Percentiles rank a stretch among this genome's conserved stretches.
phyloP scores from a whole-genome alignment of 768 basidiomycete species.

The Mycena amicta region DNA sequence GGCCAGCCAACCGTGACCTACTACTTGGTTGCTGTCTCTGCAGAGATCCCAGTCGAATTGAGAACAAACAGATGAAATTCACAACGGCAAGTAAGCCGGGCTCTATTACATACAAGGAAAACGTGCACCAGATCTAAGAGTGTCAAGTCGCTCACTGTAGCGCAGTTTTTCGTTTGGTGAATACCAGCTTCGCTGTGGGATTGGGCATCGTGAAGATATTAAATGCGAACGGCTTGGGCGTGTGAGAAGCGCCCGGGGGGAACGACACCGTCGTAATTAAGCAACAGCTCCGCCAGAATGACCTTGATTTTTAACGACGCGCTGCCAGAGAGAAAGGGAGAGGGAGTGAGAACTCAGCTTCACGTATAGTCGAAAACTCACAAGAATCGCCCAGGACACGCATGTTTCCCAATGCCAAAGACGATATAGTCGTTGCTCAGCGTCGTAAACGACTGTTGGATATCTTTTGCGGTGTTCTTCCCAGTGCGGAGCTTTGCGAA shows the following conservation, averaged over 20 bases:
- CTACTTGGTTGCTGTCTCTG: too few species aligned
- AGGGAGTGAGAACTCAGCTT: too few species aligned
- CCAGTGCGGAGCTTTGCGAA: slow-evolving; percentile 20
- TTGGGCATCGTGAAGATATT: slow-evolving; percentile 17
- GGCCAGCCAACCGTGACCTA: not conserved
- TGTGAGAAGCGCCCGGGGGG: slow-evolving; percentile 10
- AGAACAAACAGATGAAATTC: too few species aligned
- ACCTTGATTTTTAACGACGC: slow-evolving; percentile 20
- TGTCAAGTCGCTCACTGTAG: too few species aligned
- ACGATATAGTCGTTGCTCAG: slow-evolving; percentile 23
- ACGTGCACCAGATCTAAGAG: too few species aligned
- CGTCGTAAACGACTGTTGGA: slow-evolving; percentile 14
- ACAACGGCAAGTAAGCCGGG: too few species aligned
- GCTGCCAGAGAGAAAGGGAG: slow-evolving; percentile 2
- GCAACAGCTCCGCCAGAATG: slow-evolving; percentile 14
- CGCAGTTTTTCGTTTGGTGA: too few species aligned
- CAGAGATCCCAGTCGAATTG: too few species aligned
- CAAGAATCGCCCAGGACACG: slow-evolving; percentile 17
- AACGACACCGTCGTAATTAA: slow-evolving; percentile 17
- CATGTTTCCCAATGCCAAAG: slow-evolving; percentile 19
- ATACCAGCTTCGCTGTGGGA: slow-evolving; percentile 15
- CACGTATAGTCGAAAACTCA: not conserved
- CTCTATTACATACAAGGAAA: too few species aligned
- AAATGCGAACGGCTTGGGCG: slow-evolving; percentile 16
- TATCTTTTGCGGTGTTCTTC: slow-evolving; percentile 1